phyloP scores from a whole-genome alignment of 306 rosid genomes.

The Quercus wislizeni region DNA sequence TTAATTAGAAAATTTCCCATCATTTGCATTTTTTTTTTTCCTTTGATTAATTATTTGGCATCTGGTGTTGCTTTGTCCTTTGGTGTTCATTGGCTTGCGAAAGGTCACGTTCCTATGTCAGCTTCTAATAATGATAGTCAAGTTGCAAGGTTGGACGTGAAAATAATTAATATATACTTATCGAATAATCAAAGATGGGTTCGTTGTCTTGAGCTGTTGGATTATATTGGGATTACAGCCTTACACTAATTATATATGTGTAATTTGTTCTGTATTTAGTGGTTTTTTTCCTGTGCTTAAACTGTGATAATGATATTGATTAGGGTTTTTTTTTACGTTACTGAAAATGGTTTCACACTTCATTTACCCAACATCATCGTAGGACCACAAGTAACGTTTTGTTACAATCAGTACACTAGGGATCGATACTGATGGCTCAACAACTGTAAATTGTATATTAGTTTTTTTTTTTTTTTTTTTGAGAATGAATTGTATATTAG shows the following conservation, averaged over 20 bases:
- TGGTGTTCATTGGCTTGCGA: slow-evolving; percentile 21
- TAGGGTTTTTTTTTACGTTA: background rate
- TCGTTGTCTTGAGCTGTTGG: background rate
- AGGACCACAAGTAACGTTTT: background rate
- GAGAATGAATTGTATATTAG: background rate
- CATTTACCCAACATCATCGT: background rate
- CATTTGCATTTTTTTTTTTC: background rate
- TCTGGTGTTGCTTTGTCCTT: slow-evolving; percentile 24
- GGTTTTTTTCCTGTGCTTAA: background rate
- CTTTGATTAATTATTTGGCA: background rate
- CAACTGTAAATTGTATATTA: background rate
- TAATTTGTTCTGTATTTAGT: background rate
- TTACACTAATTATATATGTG: no score
- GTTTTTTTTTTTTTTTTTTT: no score
- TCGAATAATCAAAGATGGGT: background rate
- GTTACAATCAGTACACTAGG: background rate
- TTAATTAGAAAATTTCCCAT: background rate
- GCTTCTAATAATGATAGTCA: slow-evolving; percentile 26
- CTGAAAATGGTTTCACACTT: background rate
- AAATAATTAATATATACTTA: no score
- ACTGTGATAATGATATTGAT: background rate
- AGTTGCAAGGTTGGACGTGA: background rate
- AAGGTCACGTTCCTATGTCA: slow-evolving; percentile 24
- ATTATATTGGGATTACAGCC: background rate
- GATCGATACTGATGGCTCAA: slow-evolving; percentile 11